Base-by-base conservation (phyloP, 495 filamentous ascomycete genomes). In the Pseudoneurospora amorphoporcata region DNA sequence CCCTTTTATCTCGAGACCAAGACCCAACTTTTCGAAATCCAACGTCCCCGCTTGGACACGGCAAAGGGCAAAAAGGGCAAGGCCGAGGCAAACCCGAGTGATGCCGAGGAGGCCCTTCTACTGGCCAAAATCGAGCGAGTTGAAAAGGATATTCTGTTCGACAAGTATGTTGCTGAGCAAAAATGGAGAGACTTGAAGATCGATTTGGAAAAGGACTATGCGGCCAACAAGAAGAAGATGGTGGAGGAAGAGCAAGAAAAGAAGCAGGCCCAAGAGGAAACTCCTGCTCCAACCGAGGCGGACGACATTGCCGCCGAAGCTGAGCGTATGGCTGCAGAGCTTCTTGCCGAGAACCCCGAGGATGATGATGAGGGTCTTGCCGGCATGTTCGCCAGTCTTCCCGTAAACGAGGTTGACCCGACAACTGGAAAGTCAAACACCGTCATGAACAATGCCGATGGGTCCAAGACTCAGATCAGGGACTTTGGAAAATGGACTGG, bases 401-500 rank as follows among this genome's bases (percentile, higher is more conserved):
- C 93, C 69, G 81, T 87, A 37, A 86, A 80, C 68, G 89, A 91
- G 72, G 84, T 86, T 40, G 85, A 88, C 70, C 81, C 82, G 6
- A 43, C 79, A 8, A 87, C 86, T 8, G 86, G 86, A 37, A 85
- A 87, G 76, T 83, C 83, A 5, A 84, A 76, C 37, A 88, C 83
- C 0, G 84, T 88, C 0, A 79, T 87, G 74, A 87, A 84, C 39
- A 81, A 81, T 35, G 73, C 82, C 3, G 82, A 88, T 74, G 87
- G 86, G 0, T 73, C 82, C 6, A 87, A 81, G 68, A 81, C 93
- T 8, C 86, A 77, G 3, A 86, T 96, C 69, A 83, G 93, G 69
- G 89, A 97, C 73, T 98, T 99, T 86, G 94, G 94, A 17, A 91
- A 92, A 78, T 90, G 86, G 84, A 87, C 83, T 17, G 91, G 92